Base-by-base conservation (phyloP, 192 early-diverging fungal genomes). In the Podila epigama region DNA sequence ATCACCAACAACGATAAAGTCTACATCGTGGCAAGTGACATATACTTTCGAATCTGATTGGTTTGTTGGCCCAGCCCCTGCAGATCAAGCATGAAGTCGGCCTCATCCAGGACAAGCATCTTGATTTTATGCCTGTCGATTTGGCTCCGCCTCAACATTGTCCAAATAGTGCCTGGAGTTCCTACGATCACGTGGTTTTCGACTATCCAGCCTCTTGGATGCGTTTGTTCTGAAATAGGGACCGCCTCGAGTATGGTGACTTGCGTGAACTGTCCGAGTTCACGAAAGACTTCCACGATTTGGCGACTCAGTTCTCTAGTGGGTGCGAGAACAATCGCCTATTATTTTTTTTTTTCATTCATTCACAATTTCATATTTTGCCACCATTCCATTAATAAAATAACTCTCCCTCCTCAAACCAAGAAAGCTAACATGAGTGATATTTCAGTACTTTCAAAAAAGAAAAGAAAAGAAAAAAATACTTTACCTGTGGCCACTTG, bases 51-150 rank as follows among this genome's bases (percentile, higher is more conserved):
- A 69, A 97, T 87, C 18, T 90, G 85, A 29, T 93, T 70, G 67
- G 88, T 92, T 63, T 96, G 95, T 58, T 95, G 92, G 1, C 90
- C 93, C 35, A 97, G 81, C 3, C 88, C 84, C 57, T 89, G 89
- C 77, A 89, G 80, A 81, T 96, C 94, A 32, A 97, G 75, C 97
- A 98, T 96, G 68, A 90, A 94, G 73, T 99, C 97, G 20, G 97
- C 97, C 79, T 99, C 97, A 66, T 99, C 97, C 53, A 99, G 85
- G 5, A 97, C 94, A 77, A 98, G 89, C 44, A 97, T 88, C 63
- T 85, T 84, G 41, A 96, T 64, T 28, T 79, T 35, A 0, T 63
- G 70, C 1, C 83, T 69, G 28, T 89, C 77, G 31, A 97, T 66
- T 6, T 81, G 65, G n/a, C 85, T 65, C 53, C 85, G 84, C 44